Evolutionary conservation across 2,329 filamentous ascomycete species (phyloP), one percentile per base, ranked within the genome.

Genomic region (Diplocarpon rosae): DNA sequence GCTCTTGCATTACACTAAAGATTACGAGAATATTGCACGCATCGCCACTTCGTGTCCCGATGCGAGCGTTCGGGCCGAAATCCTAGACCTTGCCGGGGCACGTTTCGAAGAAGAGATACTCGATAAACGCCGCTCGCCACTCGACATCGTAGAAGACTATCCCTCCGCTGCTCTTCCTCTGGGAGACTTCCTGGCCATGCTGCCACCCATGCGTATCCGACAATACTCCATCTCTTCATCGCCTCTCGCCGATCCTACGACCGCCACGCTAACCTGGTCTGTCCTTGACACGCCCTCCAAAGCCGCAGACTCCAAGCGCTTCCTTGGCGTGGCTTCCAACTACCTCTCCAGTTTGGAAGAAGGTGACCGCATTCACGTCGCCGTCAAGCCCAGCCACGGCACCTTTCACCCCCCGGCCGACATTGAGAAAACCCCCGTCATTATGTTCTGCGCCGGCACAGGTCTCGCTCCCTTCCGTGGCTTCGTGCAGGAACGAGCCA

Each of bases 151-250:
- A 1, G 78, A 85, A 56, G 68, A 71, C 10, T 81, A 78, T 57
- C 69, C 73, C 0, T 63, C 68, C 0, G 67, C 84, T 28, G 63
- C 72, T 2, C 62, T 90, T 0, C 71, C 83, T 0, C 71, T 92
- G 30, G 72, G 72, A 3, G 65, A 75, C 14, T 90, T 83, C 65
- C 69, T 92, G 7, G 69, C 71, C 29, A 80, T 87, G 70, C 72
- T 88, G 0, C 82, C 83, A 1, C 80, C 84, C 0, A 85, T 92
- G 78, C 78, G 83, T 24, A 71, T 85, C 32, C 74, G 83, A n/a
- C 80, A 85, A 61, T 88, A 88, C 67, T 85, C 79, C 28, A 86
- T 89, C 57, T 87, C 83, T 0, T 87, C 83, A 0, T 85, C 83
- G 0, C 81, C 83, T 0, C 68, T 85, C 0, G 68, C 66, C 5